These are phyloP conservation scores for Diplodia mutila DNA, from an alignment of 2,329 filamentous ascomycete genomes.

Conservation along the genomic window DNA sequence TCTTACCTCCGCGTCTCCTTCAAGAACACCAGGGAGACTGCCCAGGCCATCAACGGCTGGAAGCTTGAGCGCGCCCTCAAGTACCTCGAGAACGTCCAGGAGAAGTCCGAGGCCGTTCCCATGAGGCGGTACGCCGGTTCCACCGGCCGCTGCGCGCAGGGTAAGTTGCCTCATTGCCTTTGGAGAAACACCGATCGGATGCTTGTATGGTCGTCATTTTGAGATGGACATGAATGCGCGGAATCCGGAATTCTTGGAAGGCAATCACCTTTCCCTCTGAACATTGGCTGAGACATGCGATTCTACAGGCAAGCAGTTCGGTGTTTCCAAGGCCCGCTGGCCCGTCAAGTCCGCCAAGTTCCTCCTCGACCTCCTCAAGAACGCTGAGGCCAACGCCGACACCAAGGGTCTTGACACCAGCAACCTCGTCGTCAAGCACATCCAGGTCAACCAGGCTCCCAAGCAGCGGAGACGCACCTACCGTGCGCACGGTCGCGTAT, in stretches of 20 bases:
- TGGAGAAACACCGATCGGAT: background rate
- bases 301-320: constrained; percentile 89
- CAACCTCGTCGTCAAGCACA: constrained; percentile 99
- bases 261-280: background rate
- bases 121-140: constrained; percentile 97
- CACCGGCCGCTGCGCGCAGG: constrained; percentile 96
- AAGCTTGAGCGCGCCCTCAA: constrained; percentile 92
- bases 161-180: constrained; percentile 63
- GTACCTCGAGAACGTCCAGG: constrained; percentile 98
- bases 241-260: background rate
- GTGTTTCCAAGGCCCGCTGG: constrained; percentile 98
- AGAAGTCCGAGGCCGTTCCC: constrained; percentile 95
- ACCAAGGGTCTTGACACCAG: constrained; percentile 70
- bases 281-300: constrained; percentile 32
- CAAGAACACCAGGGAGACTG: constrained; percentile 99
- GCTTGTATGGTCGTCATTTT: background rate
- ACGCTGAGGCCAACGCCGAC: constrained; percentile 52
- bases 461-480: constrained; percentile 99
- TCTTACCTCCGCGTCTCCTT: constrained; percentile 99
- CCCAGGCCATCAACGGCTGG: constrained; percentile 99
- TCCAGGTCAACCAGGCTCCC: constrained; percentile 99
- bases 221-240: background rate
- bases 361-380: constrained; percentile 83
- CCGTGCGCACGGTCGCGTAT: constrained; percentile 99
- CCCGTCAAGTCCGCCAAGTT: constrained; percentile 99